Base-by-base conservation (phyloP, 805 yeast genomes). In the Starmerella ratchasimensis region DNA sequence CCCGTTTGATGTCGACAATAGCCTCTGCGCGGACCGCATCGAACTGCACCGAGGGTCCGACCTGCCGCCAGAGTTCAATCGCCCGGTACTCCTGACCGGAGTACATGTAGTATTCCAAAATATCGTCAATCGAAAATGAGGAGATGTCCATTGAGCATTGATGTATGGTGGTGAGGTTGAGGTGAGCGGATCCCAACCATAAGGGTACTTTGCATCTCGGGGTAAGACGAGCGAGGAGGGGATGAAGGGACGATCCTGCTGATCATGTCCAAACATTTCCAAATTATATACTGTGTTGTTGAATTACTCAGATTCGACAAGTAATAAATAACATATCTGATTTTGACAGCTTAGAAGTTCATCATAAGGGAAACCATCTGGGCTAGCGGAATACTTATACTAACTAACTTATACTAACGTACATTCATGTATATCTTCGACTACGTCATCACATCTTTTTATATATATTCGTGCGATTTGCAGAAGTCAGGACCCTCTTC, bases 401-500 rank as follows among this genome's bases (percentile, higher is more conserved):
- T 24, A 24, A 11, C 27, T 11, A 24, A 24, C 27, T 11, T 24
- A n/a, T 16, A 28, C 19, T 10, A 9, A 9, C 10, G 18, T 28
- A 9, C n/a, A 23, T 13, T 8, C 31, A 8, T 28, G 8, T 15
- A 28, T 28, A 9, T 8, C 8, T 28, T 28, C 8, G 10, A 8
- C 13, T 8, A 8, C 8, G 10, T 9, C 13, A 28, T 15, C n/a
- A 8, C 8, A 8, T 28, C 8, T 14, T 20, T 10, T 30, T 14
- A 30, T 11, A 30, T 30, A 33, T 34, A 36, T 14, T 4, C 14
- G 30, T 45, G 46, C 36, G 38, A 43, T 28, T 34, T 33, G 16
- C 37, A 23, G 28, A 84, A 88, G 38, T 82, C 95, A 0, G 81
- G 65, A 0, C 98, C 99, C 65, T 69, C 72, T 57, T 90, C 98